Evolutionary conservation across 139 green algal genomes (phyloP), one percentile per base, ranked within the genome.

Genomic region (Auxenochlorella pyrenoidosa): DNA sequence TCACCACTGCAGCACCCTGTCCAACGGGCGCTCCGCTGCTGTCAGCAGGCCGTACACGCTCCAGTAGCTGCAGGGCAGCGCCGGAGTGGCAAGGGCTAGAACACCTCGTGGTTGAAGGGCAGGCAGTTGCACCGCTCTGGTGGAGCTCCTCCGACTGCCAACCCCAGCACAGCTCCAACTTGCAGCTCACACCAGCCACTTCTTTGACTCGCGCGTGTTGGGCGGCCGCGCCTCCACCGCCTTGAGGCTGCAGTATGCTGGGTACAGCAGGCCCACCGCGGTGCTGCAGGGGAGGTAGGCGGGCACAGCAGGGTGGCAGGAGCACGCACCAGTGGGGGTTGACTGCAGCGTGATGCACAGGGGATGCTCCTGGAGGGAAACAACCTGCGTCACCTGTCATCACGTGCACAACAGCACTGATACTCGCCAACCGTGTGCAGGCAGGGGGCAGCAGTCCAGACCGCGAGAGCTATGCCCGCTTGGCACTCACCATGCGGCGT

Each of bases 191-290:
- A 85, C 40, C 12, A 85, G 80, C 80, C 80, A 85, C 41, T 85
- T 85, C 65, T 79, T 86, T 32, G 22, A 71, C 43, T 47, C 24
- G 10, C 58, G 68, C 10, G 59, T 4, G 41, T 34, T 86, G 65
- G 40, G 36, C 16, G 63, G 63, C 78, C 86, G 84, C n/a, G 54
- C 38, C 54, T 92, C 80, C 15, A 90, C 79, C 8, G 89, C 85
- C 63, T 90, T 87, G 3, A 92, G 82, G 21, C 85, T 88, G 26
- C 85, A 82, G 63, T 90, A 92, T n/a, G 89, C 85, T 41, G 89
- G 89, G 43, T 92, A 92, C 5, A 90, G 1, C 1, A 88, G 60
- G n/a, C 89, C 89, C 0, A 77, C 89, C 5, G 41, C 44, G 19
- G 70, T 87, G 73, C 89, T 90, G 79, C 54, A 86, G 43, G n/a